Percentiles rank a stretch among this genome's conserved stretches.
phyloP scores from a whole-genome alignment of 192 early-diverging fungal species.

The Rhizophagus sp. region DNA sequence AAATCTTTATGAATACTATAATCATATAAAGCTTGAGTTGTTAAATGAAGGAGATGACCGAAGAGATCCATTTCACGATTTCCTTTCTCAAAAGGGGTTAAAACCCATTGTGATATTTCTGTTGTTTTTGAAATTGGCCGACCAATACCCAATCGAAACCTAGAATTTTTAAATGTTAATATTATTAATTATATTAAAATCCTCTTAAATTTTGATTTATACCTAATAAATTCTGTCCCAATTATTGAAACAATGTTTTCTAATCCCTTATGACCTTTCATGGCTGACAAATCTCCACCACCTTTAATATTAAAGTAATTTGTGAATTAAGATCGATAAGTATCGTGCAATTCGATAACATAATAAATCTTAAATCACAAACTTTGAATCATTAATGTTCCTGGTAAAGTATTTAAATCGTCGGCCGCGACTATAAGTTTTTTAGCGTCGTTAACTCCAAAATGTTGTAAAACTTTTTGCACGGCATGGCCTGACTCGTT shows the following conservation, averaged over 20 bases:
- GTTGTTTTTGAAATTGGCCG: conserved; percentile 41
- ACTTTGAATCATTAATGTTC: conserved; percentile 59
- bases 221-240: conserved; percentile 51
- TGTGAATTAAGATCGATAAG: neutral
- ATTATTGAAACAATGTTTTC: conserved; percentile 48
- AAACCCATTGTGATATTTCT: conserved; percentile 49
- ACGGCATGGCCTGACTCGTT: conserved; percentile 56
- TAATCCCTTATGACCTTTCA: conserved; percentile 56
- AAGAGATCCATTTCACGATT: conserved; percentile 62
- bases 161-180: conserved; percentile 6
- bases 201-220: neutral
- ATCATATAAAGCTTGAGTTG: conserved; percentile 54
- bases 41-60: conserved; percentile 50
- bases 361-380: neutral
- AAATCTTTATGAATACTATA: conserved; percentile 54
- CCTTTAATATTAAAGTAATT: conserved; percentile 24
- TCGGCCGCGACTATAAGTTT: conserved; percentile 60
- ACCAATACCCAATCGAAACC: conserved; percentile 60
- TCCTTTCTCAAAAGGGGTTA: conserved; percentile 47
- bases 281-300: conserved; percentile 46
- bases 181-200: neutral
- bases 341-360: neutral
- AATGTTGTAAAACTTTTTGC: conserved; percentile 51
- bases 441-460: conserved; percentile 48
- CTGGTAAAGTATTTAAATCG: conserved; percentile 60